phyloP scores from a whole-genome alignment of 306 rosid species.

The Begonia peltatifolia region DNA sequence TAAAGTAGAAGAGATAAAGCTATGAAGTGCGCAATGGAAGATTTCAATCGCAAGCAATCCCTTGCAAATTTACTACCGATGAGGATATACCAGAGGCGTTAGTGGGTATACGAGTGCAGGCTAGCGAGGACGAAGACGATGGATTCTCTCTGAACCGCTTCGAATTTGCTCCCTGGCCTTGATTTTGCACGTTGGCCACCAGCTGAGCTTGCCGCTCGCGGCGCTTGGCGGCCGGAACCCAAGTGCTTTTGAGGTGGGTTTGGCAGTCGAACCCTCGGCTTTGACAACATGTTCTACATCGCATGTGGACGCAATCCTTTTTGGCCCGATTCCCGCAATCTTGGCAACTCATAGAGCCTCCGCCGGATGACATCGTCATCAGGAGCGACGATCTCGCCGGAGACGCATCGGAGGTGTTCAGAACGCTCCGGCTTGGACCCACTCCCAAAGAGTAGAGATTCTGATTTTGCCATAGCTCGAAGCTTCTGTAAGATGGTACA shows the following conservation, averaged over 20 bases:
- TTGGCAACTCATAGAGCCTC: slow-evolving; percentile 48
- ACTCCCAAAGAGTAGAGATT: slow-evolving; percentile 52
- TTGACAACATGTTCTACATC: slow-evolving; percentile 91
- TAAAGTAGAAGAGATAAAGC: neutral
- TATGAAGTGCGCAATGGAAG: no score
- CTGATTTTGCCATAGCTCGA: slow-evolving; percentile 72
- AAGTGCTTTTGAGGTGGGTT: slow-evolving; percentile 81
- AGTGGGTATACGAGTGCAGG: slow-evolving; percentile 45
- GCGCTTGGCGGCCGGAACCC: slow-evolving; percentile 86
- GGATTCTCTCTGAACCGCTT: slow-evolving; percentile 47
- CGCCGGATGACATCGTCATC: slow-evolving; percentile 22
- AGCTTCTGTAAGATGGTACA: slow-evolving; percentile 36
- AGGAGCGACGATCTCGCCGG: slow-evolving; percentile 48
- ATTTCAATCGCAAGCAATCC: no score
- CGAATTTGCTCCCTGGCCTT: slow-evolving; percentile 21
- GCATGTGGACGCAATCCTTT: slow-evolving; percentile 70
- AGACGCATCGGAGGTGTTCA: slow-evolving; percentile 42
- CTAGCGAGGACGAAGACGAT: slow-evolving; percentile 21
- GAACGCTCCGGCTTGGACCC: slow-evolving; percentile 36
- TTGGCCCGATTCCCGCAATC: slow-evolving; percentile 98
- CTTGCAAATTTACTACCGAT: neutral
- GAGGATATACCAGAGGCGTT: slow-evolving; percentile 30
- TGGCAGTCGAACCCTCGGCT: slow-evolving; percentile 79
- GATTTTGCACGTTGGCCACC: slow-evolving; percentile 1
- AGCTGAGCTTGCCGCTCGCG: slow-evolving; percentile 59